Base-by-base conservation (phyloP, 495 filamentous ascomycete species). In the Aspergillus bertholletiae region DNA sequence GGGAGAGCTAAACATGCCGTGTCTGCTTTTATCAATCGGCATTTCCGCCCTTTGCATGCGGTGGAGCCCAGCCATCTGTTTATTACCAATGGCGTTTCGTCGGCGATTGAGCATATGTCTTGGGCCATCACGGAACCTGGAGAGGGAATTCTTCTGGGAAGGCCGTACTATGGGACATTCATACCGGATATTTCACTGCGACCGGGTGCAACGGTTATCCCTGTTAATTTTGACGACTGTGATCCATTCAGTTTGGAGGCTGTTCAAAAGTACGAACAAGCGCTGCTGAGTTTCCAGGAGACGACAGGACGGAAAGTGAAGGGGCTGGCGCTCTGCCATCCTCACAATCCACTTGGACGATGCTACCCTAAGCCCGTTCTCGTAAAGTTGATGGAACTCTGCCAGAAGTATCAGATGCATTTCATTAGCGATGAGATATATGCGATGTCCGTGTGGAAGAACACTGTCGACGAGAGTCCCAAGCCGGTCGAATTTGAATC, bases 351-450 rank as follows among this genome's bases (percentile, higher is more conserved):
- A 0, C 68, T 84, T 1, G 79, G 83, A 37, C 66, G 70, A 28
- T 86, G 82, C 64, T 87, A 85, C 55, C 60, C 80, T 0, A 67
- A 61, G 15, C 69, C 80, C 13, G 71, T 71, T 0, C 54, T 87
- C 0, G 55, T 73, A 9, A 69, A 56, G 17, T 63, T 82, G 24
- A 72, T 84, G 71, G 62, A 61, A 8, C 57, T 87, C 5, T 88
- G 84, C 49, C 67, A 78, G 21, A 73, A 76, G 27, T 71, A 84
- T 53, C 61, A 70, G 17, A 67, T 88, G 1, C 83, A 87, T 53
- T 57, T 87, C 2, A 74, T 87, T 46, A 78, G 77, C 40, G 85
- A 88, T 49, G 85, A 88, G 59, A 78, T 87, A 12, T 86, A 86
- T 58, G 84, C 80, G 0, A 60, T 84, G 17, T 82, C 78, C 0